Evolutionary conservation across 257 asterid species (phyloP).

Genomic region (Misopates orontium): DNA sequence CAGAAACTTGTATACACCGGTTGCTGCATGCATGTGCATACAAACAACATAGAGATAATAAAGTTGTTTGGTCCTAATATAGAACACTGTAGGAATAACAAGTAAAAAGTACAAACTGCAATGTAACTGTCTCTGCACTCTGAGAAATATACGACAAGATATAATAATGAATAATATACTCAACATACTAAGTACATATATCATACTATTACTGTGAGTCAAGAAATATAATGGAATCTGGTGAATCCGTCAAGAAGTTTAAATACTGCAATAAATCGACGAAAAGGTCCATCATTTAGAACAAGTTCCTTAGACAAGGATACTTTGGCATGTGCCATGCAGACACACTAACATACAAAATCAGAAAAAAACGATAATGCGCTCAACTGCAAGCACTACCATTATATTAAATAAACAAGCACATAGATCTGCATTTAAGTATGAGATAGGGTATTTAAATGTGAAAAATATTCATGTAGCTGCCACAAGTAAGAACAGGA

Average conservation of each 20-base stretch:
- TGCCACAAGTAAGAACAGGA: neutral
- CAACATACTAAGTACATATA: neutral
- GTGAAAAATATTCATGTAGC: neutral
- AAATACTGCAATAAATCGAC: too few relatives aligned
- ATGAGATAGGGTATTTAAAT: neutral
- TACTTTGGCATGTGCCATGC: neutral
- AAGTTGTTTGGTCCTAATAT: neutral
- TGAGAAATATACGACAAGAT: neutral
- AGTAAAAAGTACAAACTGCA: neutral
- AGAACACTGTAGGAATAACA: neutral
- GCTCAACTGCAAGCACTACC: neutral
- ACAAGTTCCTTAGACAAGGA: neutral
- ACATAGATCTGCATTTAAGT: neutral
- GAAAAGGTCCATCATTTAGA: too few relatives aligned
- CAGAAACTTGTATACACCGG: neutral
- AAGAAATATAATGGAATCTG: too few relatives aligned
- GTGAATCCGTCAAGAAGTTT: too few relatives aligned
- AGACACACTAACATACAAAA: conserved; percentile 1
- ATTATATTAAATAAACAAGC: too few relatives aligned
- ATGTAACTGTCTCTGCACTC: neutral
- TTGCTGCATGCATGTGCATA: neutral
- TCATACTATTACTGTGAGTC: too few relatives aligned
- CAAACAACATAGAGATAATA: conserved; percentile 6
- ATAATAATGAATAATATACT: neutral
- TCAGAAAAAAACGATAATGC: neutral